These are phyloP conservation scores for Mallotus nudiflorus DNA, from an alignment of 345 rosid genomes.

Conservation along the genomic window DNA sequence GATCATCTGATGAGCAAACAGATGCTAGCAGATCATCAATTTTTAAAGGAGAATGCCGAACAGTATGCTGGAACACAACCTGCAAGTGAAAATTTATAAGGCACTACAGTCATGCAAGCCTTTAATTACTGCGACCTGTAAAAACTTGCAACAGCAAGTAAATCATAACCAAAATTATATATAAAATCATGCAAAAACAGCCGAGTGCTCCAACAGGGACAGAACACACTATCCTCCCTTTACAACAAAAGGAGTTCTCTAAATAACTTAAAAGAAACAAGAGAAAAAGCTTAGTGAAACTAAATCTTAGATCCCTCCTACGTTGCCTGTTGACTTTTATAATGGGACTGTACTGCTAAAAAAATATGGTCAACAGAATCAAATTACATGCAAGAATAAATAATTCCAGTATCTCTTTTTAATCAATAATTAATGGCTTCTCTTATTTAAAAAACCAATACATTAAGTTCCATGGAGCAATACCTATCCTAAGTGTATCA, in stretches of 20 bases:
- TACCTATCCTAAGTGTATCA: background rate
- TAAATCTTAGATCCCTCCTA: background rate
- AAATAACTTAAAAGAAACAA: background rate
- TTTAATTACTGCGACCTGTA: background rate
- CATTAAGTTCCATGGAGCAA: background rate
- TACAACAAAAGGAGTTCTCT: background rate
- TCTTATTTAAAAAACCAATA: background rate
- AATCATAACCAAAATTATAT: background rate
- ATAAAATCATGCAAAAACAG: background rate
- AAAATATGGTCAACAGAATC: background rate
- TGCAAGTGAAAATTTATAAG: conserved; percentile 34
- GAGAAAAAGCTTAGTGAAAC: background rate
- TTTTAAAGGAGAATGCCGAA: conserved; percentile 73
- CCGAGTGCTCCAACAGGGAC: background rate
- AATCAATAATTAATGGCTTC: background rate
- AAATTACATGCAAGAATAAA: background rate
- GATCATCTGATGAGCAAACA: conserved; percentile 41
- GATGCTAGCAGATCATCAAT: conserved; percentile 72
- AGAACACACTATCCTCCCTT: background rate
- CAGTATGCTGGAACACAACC: conserved; percentile 81
- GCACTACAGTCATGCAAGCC: conserved; percentile 1
- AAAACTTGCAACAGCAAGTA: background rate
- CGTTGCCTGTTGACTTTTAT: background rate
- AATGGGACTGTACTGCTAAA: background rate
- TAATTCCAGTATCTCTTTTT: background rate